Evolutionary conservation across 176 grass and related monocot species (phyloP).

Genomic region (Oryza rufipogon): DNA sequence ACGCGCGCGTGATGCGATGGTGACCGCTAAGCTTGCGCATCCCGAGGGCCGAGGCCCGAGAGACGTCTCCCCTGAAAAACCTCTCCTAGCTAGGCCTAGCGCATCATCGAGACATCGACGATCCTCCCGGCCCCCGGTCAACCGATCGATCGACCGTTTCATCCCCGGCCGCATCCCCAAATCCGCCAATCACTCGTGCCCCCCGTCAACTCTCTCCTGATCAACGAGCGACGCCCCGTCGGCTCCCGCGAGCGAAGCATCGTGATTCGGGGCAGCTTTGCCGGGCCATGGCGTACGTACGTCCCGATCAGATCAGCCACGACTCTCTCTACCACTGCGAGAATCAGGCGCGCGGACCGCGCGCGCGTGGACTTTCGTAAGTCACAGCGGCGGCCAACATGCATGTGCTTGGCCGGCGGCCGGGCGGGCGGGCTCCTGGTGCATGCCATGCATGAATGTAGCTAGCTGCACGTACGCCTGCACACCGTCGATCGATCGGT

Average conservation of each 20-base stretch:
- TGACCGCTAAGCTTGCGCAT: background rate
- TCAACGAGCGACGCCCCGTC: background rate
- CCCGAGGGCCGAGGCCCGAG: background rate
- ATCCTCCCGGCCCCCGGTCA: background rate
- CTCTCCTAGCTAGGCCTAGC: background rate
- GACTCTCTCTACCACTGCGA: background rate
- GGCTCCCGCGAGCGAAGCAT: background rate
- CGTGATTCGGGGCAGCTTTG: conserved; percentile 26
- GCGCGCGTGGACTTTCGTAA: background rate
- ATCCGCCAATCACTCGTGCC: background rate
- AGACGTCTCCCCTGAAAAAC: conserved; percentile 9
- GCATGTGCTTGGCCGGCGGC: background rate
- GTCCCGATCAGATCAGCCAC: background rate
- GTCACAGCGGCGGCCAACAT: background rate
- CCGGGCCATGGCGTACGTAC: background rate
- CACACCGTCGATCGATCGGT: background rate
- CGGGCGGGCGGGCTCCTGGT: background rate
- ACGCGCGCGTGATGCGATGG: background rate
- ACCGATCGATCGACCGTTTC: background rate
- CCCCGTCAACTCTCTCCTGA: conserved; percentile 25
- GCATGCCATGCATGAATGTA: background rate
- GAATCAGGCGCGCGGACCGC: background rate
- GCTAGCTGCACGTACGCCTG: too few species aligned
- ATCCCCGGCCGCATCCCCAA: background rate
- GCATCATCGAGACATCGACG: background rate